phyloP scores from a whole-genome alignment of 495 filamentous ascomycete species.

The Penicillium pulvis region DNA sequence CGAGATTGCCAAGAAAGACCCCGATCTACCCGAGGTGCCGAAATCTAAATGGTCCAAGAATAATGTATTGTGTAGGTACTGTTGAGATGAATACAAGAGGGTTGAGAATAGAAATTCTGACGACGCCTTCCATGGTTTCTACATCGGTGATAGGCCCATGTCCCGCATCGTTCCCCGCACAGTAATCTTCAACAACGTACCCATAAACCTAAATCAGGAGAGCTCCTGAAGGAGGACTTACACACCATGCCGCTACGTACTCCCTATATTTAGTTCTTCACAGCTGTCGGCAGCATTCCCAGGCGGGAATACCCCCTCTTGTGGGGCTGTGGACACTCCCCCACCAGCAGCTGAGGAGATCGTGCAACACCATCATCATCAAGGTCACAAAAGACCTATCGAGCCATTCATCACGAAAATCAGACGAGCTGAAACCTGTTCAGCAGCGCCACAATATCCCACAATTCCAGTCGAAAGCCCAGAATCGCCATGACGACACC shows the following conservation, averaged over 20 bases:
- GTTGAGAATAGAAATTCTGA: too few relatives aligned
- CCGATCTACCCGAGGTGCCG: conserved; percentile 21
- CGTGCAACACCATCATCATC: background rate
- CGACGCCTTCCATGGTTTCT: background rate
- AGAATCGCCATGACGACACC: background rate
- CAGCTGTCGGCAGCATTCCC: background rate
- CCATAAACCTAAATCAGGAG: background rate
- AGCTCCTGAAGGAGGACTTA: background rate
- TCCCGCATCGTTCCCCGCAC: too few relatives aligned
- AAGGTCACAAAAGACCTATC: background rate
- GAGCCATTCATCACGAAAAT: background rate
- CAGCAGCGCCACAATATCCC: background rate
- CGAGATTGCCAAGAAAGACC: conserved; percentile 23
- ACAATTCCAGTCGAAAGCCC: background rate
- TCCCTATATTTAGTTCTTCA: background rate
- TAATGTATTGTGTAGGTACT: conserved; percentile 16
- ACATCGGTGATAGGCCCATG: background rate
- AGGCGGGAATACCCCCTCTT: background rate
- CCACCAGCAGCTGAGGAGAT: background rate
- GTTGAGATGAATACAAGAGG: background rate
- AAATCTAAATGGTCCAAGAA: conserved; percentile 16
- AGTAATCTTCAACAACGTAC: too few relatives aligned
- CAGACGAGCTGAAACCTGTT: conserved; percentile 5
- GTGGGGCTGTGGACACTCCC: background rate
- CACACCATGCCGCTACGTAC: background rate